phyloP scores from a whole-genome alignment of 805 yeast species.

The Ogataea angusta region DNA sequence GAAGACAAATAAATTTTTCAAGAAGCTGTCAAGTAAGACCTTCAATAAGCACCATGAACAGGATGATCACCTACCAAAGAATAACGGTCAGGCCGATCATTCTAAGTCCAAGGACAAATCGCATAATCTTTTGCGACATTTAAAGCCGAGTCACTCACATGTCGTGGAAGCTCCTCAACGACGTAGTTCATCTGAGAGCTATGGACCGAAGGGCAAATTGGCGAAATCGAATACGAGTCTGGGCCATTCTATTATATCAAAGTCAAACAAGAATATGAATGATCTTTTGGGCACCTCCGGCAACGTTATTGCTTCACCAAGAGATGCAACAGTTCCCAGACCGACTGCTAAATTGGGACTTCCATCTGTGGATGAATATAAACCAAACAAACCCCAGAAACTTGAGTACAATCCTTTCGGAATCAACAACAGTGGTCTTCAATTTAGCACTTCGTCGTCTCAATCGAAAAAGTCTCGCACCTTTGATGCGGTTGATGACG shows the following conservation, averaged over 20 bases:
- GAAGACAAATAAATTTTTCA: conserved; percentile 15
- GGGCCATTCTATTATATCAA: conserved; percentile 10
- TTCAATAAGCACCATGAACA: conserved; percentile 11
- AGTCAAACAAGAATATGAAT: conserved; percentile 17
- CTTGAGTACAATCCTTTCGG: conserved; percentile 69
- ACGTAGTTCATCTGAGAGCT: background rate
- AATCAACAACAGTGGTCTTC: conserved; percentile 33
- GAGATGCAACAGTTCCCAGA: conserved; percentile 13
- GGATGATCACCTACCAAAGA: background rate
- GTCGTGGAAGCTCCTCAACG: background rate
- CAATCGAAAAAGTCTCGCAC: conserved; percentile 23
- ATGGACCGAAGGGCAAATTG: conserved; percentile 3
- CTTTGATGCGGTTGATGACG: conserved; percentile 32
- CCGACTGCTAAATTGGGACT: conserved; percentile 24
- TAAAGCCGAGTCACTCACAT: conserved; percentile 10
- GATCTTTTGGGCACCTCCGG: conserved; percentile 24
- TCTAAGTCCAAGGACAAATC: conserved; percentile 6
- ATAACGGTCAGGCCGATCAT: background rate
- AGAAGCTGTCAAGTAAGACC: conserved; percentile 15
- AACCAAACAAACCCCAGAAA: conserved; percentile 29
- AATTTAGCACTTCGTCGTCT: conserved; percentile 13
- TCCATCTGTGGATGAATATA: conserved; percentile 30
- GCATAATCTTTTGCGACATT: conserved; percentile 10
- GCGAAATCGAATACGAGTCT: conserved; percentile 9
- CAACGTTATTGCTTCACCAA: conserved; percentile 23